Percentiles rank a stretch among this genome's conserved stretches.
Evolutionary conservation across 345 rosid genomes (phyloP).

Genomic region (Gossypium rotundifolium): DNA sequence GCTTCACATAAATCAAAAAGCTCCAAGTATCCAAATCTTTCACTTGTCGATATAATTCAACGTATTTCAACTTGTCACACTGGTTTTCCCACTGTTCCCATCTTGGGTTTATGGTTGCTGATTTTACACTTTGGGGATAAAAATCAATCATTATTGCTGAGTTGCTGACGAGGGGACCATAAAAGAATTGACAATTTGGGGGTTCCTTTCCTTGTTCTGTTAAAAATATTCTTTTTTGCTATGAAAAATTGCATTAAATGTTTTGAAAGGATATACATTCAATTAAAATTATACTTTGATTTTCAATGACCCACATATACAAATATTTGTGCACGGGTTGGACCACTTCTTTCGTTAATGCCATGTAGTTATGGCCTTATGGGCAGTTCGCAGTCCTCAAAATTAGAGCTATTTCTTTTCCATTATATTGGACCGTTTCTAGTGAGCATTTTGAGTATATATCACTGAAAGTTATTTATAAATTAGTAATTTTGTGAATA

Average conservation of each 20-base stretch:
- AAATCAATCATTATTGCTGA: too few species aligned
- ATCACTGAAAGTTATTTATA: too few species aligned
- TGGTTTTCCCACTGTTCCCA: not conserved
- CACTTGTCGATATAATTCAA: not conserved
- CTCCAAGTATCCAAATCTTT: not conserved
- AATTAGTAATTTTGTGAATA: too few species aligned
- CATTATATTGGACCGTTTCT: too few species aligned
- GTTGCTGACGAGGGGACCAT: not conserved
- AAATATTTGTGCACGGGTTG: not conserved
- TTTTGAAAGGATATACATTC: not conserved
- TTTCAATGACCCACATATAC: not conserved
- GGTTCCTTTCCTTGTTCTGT: not conserved
- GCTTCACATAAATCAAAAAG: too few species aligned
- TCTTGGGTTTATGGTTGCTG: not conserved
- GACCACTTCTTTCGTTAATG: not conserved
- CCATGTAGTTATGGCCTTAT: not conserved
- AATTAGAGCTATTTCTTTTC: too few species aligned
- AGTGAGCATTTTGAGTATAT: too few species aligned
- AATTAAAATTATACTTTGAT: not conserved
- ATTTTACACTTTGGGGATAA: not conserved
- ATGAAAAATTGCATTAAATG: not conserved
- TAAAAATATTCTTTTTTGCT: not conserved
- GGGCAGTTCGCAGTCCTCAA: too few species aligned
- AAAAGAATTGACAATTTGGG: not conserved
- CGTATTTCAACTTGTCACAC: not conserved